These are phyloP conservation scores for Alopecurus myosuroides DNA, from an alignment of 176 grass and related monocot genomes.

Conservation along the genomic window DNA sequence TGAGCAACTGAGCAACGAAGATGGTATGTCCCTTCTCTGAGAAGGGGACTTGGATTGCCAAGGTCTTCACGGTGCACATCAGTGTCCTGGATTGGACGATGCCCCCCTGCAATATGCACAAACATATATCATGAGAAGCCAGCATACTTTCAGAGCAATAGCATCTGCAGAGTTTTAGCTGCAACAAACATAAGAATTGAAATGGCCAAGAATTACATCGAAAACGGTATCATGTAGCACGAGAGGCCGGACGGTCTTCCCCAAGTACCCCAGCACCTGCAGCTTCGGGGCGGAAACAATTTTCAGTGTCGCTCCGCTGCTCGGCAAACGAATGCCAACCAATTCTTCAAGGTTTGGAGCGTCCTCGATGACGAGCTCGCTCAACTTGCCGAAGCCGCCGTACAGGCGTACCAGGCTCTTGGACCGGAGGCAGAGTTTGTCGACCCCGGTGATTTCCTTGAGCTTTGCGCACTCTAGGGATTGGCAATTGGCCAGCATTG, in stretches of 20 bases:
- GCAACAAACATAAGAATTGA: neutral
- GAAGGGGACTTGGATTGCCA: slow-evolving; percentile 39
- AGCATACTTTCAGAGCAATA: neutral
- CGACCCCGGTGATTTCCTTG: slow-evolving; percentile 10
- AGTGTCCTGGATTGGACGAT: slow-evolving; percentile 12
- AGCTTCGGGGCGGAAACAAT: slow-evolving; percentile 33
- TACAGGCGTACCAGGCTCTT: slow-evolving; percentile 25
- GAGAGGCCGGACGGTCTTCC: slow-evolving; percentile 29
- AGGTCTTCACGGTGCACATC: slow-evolving; percentile 38
- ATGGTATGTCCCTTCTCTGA: slow-evolving; percentile 12
- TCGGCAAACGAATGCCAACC: slow-evolving; percentile 24
- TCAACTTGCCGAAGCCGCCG: slow-evolving; percentile 24
- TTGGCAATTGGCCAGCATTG: slow-evolving; percentile 10
- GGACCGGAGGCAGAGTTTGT: slow-evolving; percentile 25
- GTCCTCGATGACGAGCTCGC: slow-evolving; percentile 36
- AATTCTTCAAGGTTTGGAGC: slow-evolving; percentile 37
- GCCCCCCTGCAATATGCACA: slow-evolving; percentile 27
- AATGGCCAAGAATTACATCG: slow-evolving; percentile 20
- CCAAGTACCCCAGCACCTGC: slow-evolving; percentile 36
- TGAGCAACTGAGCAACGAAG: slow-evolving; percentile 34
- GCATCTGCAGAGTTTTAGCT: neutral
- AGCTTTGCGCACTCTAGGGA: slow-evolving; percentile 35
- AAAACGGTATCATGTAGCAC: slow-evolving; percentile 24
- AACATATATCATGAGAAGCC: neutral
- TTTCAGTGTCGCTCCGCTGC: neutral